These are phyloP conservation scores for Dentipellis fragilis DNA, from an alignment of 768 basidiomycete species.

Conservation along the genomic window DNA sequence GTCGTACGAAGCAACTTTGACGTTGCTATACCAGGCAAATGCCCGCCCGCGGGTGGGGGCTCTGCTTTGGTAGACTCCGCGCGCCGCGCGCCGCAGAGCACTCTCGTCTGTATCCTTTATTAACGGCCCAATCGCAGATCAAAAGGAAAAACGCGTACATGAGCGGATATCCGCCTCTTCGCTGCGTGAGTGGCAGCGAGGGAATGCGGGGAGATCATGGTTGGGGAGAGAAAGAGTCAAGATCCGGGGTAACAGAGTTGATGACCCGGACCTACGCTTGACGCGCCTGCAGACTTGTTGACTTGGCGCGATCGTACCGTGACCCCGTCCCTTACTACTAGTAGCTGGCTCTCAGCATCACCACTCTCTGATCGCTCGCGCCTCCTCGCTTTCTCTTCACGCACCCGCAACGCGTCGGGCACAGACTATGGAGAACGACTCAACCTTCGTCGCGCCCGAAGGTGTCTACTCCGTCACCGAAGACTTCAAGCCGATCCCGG, in stretches of 20 bases:
- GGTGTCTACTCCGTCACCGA: conserved; percentile 85
- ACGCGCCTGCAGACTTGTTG: neutral
- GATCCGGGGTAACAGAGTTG: conserved; percentile 18
- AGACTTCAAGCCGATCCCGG: conserved; percentile 60
- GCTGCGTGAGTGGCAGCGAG: conserved; percentile 11
- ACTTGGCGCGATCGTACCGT: neutral
- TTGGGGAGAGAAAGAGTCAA: conserved; percentile 10
- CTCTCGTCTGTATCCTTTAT: neutral
- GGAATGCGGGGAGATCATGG: conserved; percentile 15
- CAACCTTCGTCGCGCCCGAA: conserved; percentile 81
- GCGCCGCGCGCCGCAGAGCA: conserved; percentile 6
- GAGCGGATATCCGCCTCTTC: conserved; percentile 7
- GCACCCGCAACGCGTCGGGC: neutral
- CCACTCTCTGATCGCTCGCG: conserved; percentile 5
- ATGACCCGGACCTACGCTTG: neutral
- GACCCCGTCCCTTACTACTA: neutral
- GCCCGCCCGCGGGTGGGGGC: conserved; percentile 73
- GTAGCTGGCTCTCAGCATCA: neutral
- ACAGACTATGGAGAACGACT: conserved; percentile 60
- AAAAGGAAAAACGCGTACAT: conserved; percentile 3
- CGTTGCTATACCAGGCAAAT: conserved; percentile 60
- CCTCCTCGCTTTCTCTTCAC: neutral
- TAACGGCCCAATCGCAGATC: neutral
- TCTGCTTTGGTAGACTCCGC: conserved; percentile 31
- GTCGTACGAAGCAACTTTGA: conserved; percentile 56